These are phyloP conservation scores for Geosiphon pyriformis DNA, from an alignment of 192 early-diverging fungal species.

Conservation along the genomic window DNA sequence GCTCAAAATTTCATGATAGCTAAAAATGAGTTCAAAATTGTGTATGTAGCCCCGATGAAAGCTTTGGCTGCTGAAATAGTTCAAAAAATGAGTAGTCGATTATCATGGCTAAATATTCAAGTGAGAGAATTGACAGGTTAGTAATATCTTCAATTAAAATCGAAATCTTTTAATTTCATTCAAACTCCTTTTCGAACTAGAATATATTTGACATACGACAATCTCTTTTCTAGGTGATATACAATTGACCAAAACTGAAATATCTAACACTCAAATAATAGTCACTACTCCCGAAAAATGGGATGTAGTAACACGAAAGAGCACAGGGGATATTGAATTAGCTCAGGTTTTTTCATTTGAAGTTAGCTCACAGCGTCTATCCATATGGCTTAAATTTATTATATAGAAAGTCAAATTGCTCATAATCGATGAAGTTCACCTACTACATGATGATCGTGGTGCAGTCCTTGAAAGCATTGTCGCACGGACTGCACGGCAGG, in stretches of 20 bases:
- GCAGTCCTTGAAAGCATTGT: slow-evolving; percentile 95
- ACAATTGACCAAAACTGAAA: slow-evolving; percentile 95
- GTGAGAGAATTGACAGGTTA: slow-evolving; percentile 86
- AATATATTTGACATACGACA: too few relatives aligned
- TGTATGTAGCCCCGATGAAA: slow-evolving; percentile 99
- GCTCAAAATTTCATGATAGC: slow-evolving; percentile 54
- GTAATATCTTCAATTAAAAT: too few relatives aligned
- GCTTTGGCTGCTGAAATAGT: slow-evolving; percentile 95
- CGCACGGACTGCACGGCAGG: slow-evolving; percentile 87
- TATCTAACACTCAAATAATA: slow-evolving; percentile 91
- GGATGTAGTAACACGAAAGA: slow-evolving; percentile 98
- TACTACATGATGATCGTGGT: slow-evolving; percentile 95
- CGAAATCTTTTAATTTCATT: too few relatives aligned
- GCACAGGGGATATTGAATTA: slow-evolving; percentile 89
- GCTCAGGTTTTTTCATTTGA: slow-evolving; percentile 35
- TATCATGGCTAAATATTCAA: slow-evolving; percentile 77
- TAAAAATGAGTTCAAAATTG: slow-evolving; percentile 93
- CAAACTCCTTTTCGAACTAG: too few relatives aligned
- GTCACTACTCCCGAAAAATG: slow-evolving; percentile 99
- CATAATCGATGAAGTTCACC: slow-evolving; percentile 97
- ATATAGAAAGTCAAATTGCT: slow-evolving; percentile 82
- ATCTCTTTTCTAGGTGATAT: slow-evolving; percentile 90
- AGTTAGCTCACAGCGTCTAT: background rate
- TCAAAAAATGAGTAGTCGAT: slow-evolving; percentile 79
- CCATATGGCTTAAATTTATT: slow-evolving; percentile 1